A percentile compares a stretch with the other conserved stretches of the same genome.
Evolutionary conservation across 1,139 yeast genomes (phyloP).

Genomic region (Arxiozyma slooffiae): DNA sequence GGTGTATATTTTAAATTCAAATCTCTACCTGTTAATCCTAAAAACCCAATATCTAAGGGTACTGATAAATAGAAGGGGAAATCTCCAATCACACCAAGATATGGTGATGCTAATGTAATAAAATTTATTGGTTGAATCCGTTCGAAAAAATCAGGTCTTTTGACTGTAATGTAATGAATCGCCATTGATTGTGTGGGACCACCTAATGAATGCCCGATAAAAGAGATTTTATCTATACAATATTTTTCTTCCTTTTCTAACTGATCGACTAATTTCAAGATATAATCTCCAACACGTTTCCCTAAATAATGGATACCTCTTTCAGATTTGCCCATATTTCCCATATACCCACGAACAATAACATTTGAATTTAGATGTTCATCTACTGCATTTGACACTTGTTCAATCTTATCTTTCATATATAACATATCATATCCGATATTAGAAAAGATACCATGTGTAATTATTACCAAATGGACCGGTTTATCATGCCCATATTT

Average conservation of each 20-base stretch:
- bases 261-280: slow-evolving; percentile 40
- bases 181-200: slow-evolving; percentile 60
- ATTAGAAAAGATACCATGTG: slow-evolving; percentile 62
- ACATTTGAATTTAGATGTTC: slow-evolving; percentile 33
- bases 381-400: slow-evolving; percentile 17
- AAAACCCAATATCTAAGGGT: slow-evolving; percentile 52
- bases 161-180: slow-evolving; percentile 41
- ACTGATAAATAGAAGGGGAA: slow-evolving; percentile 48
- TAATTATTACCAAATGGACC: slow-evolving; percentile 49
- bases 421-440: slow-evolving; percentile 55
- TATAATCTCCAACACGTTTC: slow-evolving; percentile 46
- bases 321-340: slow-evolving; percentile 54
- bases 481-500: slow-evolving; percentile 34
- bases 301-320: slow-evolving; percentile 54
- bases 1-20: slow-evolving; percentile 38
- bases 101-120: slow-evolving; percentile 51
- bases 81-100: slow-evolving; percentile 53
- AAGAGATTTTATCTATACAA: slow-evolving; percentile 44
- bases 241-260: slow-evolving; percentile 23
- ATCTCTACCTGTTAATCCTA: slow-evolving; percentile 58
- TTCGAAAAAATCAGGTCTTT: slow-evolving; percentile 46
- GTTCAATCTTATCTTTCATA: slow-evolving; percentile 48
- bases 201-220: slow-evolving; percentile 58
- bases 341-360: slow-evolving; percentile 49
- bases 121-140: slow-evolving; percentile 46